Evolutionary conservation across 2,329 filamentous ascomycete species (phyloP), one percentile per base, ranked within the genome.

Genomic region (Colletotrichum karsti): DNA sequence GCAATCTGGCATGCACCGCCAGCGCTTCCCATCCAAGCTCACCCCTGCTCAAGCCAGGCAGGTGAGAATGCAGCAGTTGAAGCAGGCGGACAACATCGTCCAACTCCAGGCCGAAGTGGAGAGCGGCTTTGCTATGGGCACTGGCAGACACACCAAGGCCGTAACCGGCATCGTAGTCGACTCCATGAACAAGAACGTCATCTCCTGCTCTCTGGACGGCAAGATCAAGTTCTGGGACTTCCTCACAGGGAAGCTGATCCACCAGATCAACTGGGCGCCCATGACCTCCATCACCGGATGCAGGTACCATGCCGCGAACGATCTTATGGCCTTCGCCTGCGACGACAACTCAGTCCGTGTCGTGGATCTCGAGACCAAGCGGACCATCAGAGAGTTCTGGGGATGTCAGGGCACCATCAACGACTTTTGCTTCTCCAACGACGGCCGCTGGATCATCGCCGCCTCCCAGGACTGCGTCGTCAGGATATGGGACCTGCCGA

Each of bases 191-290:
- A 93, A 91, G 71, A 89, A 87, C 18, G 85, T 98, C 55, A 90
- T 98, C 46, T 97, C 94, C 69, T 97, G 94, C 77, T 92, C 93
- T 2, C 82, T 94, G 13, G 96, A 99, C 78, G 96, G 96, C 33
- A 97, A 92, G 78, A 87, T 98, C 74, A 98, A 98, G 83, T 98
- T 99, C 77, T 99, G 97, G 97, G 93, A 97, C 72, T 97, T 99
- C 71, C 80, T 90, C n/a, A 93, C 92, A 0, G 96, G 95, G 7
- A 87, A 89, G 48, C 85, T 98, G 3, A 77, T 93, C 10, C 88
- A 95, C 70, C 91, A 98, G 75, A 89, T 98, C 57, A 90, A 95
- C 77, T 97, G 94, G 92, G 89, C 91, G 48, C 89, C 89, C 4
- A 93, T 93, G 87, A 90, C 91, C 5, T 88, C 90, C 50, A 91